These are phyloP conservation scores for Auriscalpium vulgare DNA, from an alignment of 768 basidiomycete genomes.

Conservation along the genomic window DNA sequence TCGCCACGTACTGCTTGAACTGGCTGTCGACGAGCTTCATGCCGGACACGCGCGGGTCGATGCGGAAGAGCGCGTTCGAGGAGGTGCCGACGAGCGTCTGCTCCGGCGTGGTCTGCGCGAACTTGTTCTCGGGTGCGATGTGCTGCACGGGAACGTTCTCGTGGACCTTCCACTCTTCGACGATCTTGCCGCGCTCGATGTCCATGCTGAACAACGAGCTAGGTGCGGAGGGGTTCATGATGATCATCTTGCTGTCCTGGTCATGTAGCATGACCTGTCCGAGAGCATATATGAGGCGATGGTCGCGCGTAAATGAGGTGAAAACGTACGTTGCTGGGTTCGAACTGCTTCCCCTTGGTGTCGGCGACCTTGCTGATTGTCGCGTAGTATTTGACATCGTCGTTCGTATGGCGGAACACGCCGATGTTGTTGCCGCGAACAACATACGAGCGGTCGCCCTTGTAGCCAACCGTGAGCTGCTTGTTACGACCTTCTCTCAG, in stretches of 20 bases:
- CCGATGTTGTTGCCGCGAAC: slow-evolving; percentile 89
- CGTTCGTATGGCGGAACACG: slow-evolving; percentile 71
- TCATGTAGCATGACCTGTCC: slow-evolving; percentile 90
- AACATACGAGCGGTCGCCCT: slow-evolving; percentile 90
- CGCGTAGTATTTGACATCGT: slow-evolving; percentile 75
- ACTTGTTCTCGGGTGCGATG: slow-evolving; percentile 90
- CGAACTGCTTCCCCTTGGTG: slow-evolving; percentile 75
- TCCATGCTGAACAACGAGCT: slow-evolving; percentile 87
- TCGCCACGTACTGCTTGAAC: slow-evolving; percentile 92
- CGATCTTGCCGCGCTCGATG: slow-evolving; percentile 89
- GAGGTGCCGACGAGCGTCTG: slow-evolving; percentile 92
- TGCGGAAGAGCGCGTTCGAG: slow-evolving; percentile 92
- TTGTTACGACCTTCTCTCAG: slow-evolving; percentile 68
- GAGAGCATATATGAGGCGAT: background rate
- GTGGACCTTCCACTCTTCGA: slow-evolving; percentile 99
- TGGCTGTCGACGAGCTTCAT: slow-evolving; percentile 90
- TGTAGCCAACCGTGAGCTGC: slow-evolving; percentile 89
- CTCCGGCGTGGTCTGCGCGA: slow-evolving; percentile 85
- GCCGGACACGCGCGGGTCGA: slow-evolving; percentile 91
- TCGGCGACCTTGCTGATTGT: slow-evolving; percentile 81
- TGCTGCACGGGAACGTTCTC: slow-evolving; percentile 81
- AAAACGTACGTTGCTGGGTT: slow-evolving; percentile 67
- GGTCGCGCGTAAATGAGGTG: slow-evolving; percentile 1
- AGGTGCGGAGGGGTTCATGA: slow-evolving; percentile 77
- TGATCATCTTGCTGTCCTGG: slow-evolving; percentile 91